These are phyloP conservation scores for Ustilago hordei DNA, from an alignment of 1,284 basidiomycete genomes.

Conservation along the genomic window DNA sequence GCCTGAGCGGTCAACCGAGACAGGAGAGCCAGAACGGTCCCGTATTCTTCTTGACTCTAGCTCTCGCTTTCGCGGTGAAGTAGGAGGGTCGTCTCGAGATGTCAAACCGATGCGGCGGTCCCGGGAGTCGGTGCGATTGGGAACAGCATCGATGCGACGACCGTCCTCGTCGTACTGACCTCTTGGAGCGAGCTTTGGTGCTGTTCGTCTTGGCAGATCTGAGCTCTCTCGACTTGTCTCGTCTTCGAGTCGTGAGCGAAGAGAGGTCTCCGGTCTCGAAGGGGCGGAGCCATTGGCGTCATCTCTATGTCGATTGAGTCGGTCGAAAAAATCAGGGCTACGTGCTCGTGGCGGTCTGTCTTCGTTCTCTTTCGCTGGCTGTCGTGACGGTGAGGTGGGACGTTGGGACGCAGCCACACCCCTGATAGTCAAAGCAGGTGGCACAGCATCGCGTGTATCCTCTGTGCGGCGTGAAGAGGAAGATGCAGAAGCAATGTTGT, in stretches of 20 bases:
- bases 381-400: constrained; percentile 14
- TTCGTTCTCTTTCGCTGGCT: constrained; percentile 1
- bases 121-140: constrained; percentile 2
- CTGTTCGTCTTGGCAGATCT: constrained; percentile 12
- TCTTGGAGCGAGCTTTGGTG: constrained; percentile 33
- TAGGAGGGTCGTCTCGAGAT: constrained; percentile 18
- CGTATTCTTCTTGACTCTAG: constrained; percentile 9
- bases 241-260: constrained; percentile 24
- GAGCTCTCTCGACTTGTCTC: neutral
- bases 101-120: constrained; percentile 6
- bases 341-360: constrained; percentile 17
- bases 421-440: constrained; percentile 33
- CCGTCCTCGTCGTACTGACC: constrained; percentile 41
- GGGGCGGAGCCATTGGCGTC: constrained; percentile 21
- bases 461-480: constrained; percentile 23
- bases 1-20: constrained; percentile 2
- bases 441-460: constrained; percentile 10
- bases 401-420: constrained; percentile 31
- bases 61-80: constrained; percentile 30
- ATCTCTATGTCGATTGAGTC: constrained; percentile 25
- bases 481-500: constrained; percentile 8
- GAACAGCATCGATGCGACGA: constrained; percentile 27
- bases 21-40: constrained; percentile 28
- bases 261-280: constrained; percentile 13
- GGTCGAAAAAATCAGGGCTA: constrained; percentile 39